Percentiles rank a stretch among this genome's conserved stretches.
phyloP scores from a whole-genome alignment of 345 rosid genomes.

The Schrenkiella parvula region DNA sequence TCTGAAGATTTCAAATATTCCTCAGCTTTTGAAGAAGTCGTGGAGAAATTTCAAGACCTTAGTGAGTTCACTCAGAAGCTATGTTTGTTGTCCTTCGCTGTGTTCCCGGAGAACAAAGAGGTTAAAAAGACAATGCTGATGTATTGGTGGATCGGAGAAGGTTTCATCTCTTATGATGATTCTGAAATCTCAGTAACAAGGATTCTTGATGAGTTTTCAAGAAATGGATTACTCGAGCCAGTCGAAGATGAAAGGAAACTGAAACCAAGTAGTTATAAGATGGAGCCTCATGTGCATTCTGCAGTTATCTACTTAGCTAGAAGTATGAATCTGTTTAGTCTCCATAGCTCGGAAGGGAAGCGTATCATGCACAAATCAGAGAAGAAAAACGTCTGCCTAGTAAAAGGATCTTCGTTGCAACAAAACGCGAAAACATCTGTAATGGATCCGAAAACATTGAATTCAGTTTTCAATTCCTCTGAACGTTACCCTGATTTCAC shows the following conservation, averaged over 20 bases:
- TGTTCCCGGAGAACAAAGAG: conserved; percentile 46
- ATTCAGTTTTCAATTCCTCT: conserved; percentile 44
- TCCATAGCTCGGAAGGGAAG: conserved; percentile 10
- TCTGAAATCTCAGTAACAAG: background rate
- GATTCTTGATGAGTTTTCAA: conserved; percentile 23
- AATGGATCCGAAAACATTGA: background rate
- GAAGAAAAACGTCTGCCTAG: conserved; percentile 38
- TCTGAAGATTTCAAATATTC: background rate
- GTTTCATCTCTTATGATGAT: background rate
- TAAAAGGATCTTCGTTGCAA: conserved; percentile 4
- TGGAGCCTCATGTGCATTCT: conserved; percentile 43
- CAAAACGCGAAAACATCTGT: background rate
- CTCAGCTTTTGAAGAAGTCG: conserved; percentile 25
- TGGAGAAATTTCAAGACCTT: conserved; percentile 23
- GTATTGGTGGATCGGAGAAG: conserved; percentile 62
- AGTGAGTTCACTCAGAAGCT: background rate
- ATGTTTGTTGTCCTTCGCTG: conserved; percentile 43
- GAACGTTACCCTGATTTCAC: conserved; percentile 44
- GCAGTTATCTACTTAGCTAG: conserved; percentile 34
- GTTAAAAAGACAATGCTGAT: conserved; percentile 43
- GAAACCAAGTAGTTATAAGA: conserved; percentile 28
- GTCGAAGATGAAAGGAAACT: conserved; percentile 30
- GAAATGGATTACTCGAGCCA: conserved; percentile 32
- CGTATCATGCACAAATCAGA: background rate
- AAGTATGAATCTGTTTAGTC: background rate